Percentiles rank a stretch among this genome's conserved stretches.
Evolutionary conservation across 768 basidiomycete genomes (phyloP).

Genomic region (Rhodotorula paludigena): DNA sequence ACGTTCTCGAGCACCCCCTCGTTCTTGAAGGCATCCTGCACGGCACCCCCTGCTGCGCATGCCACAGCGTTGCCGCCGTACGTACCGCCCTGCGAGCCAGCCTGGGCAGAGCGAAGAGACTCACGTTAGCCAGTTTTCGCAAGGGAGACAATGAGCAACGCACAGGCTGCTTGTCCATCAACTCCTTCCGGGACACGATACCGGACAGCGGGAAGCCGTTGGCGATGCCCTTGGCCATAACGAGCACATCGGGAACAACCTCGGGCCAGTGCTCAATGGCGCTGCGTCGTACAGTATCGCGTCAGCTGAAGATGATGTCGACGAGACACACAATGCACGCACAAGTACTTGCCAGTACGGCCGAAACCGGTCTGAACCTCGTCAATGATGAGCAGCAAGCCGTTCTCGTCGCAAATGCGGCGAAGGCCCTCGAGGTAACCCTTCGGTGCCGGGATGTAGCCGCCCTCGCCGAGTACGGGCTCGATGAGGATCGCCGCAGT

Average conservation of each 20-base stretch:
- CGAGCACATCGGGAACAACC: constrained; percentile 79
- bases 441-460: constrained; percentile 81
- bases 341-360: constrained; percentile 74
- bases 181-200: constrained; percentile 68
- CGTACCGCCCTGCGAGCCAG: constrained; percentile 52
- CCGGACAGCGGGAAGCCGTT: constrained; percentile 93
- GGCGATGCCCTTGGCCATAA: constrained; percentile 84
- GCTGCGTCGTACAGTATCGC: neutral
- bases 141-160: neutral
- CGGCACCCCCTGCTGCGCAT: constrained; percentile 84
- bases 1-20: constrained; percentile 83
- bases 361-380: constrained; percentile 77
- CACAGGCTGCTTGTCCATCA: constrained; percentile 74
- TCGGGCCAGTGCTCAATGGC: constrained; percentile 69
- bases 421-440: constrained; percentile 75
- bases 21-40: constrained; percentile 67
- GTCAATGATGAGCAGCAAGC: constrained; percentile 69
- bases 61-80: constrained; percentile 88
- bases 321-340: neutral
- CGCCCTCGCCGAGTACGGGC: constrained; percentile 90
- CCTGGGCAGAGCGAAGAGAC: constrained; percentile 5
- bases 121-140: neutral
- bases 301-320: neutral
- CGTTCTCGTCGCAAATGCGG: constrained; percentile 77
- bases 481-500: constrained; percentile 92